Conservation (phyloP, 1,284 basidiomycete species). For the Cystobasidium pallidum region DNA sequence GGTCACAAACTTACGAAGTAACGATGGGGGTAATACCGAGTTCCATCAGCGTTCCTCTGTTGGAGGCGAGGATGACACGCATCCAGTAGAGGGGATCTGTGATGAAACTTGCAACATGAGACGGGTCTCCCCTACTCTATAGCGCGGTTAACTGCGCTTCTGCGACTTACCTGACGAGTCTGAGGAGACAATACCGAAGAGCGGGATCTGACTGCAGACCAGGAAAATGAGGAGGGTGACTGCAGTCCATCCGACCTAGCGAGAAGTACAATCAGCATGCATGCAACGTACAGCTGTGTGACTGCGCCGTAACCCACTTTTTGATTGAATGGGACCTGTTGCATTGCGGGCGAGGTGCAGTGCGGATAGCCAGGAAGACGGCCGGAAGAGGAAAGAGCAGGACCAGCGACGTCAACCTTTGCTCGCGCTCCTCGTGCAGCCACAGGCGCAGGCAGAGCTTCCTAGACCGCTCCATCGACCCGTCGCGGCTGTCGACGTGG, state of each 20-base stretch:
- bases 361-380: no score
- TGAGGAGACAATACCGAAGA: constrained; percentile 95
- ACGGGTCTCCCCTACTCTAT: no score
- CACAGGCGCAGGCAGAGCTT: not conserved
- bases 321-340: constrained; percentile 89
- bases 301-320: constrained; percentile 54
- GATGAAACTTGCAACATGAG: not conserved
- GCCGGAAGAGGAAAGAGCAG: not conserved
- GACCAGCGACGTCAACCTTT: not conserved
- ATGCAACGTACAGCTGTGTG: not conserved
- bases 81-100: constrained; percentile 97
- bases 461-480: not conserved
- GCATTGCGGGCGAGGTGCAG: not conserved
- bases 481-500: constrained; percentile 8
- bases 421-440: not conserved
- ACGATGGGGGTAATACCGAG: constrained; percentile 97
- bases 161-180: constrained; percentile 69
- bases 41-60: constrained; percentile 98
- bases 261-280: not conserved
- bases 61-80: constrained; percentile 97
- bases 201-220: constrained; percentile 93
- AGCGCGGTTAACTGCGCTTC: no score
- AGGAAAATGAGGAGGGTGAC: constrained; percentile 97
- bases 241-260: constrained; percentile 83
- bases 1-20: constrained; percentile 65